Conservation (phyloP, 2,329 filamentous ascomycete species). For the Claviceps paspali region DNA sequence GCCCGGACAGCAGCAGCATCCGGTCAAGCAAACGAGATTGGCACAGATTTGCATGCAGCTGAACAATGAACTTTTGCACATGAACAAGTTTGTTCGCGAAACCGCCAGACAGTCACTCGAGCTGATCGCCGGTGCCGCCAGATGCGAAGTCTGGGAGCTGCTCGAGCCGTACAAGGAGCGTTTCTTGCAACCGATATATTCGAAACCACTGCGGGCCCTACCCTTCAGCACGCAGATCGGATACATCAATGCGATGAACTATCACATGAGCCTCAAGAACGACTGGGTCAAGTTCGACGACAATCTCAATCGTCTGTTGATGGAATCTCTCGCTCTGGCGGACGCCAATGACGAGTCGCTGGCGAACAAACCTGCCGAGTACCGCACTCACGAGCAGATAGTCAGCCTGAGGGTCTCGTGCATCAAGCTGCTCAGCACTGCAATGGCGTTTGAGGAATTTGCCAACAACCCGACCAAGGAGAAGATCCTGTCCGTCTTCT, state of each 20-base stretch:
- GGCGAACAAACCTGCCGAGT: conserved; percentile 83
- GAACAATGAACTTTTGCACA: conserved; percentile 79
- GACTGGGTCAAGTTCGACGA: conserved; percentile 90
- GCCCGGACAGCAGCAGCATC: conserved; percentile 26
- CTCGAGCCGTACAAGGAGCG: conserved; percentile 82
- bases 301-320: conserved; percentile 71
- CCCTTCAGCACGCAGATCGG: conserved; percentile 94
- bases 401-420: conserved; percentile 85
- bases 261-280: conserved; percentile 76
- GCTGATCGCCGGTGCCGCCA: conserved; percentile 64
- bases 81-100: conserved; percentile 87
- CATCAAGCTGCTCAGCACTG: conserved; percentile 81
- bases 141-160: conserved; percentile 71
- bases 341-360: conserved; percentile 90
- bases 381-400: conserved; percentile 89
- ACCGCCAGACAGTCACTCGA: conserved; percentile 70
- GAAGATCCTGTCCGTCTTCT: conserved; percentile 86
- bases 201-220: conserved; percentile 81
- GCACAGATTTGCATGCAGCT: conserved; percentile 70
- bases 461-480: conserved; percentile 51
- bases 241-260: conserved; percentile 95
- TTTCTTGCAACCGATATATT: conserved; percentile 81
- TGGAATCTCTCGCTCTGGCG: conserved; percentile 85
- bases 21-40: conserved; percentile 42
- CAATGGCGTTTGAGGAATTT: conserved; percentile 87